Base-by-base conservation (phyloP, 192 early-diverging fungal genomes). In the Tieghemiomyces parasiticus region DNA sequence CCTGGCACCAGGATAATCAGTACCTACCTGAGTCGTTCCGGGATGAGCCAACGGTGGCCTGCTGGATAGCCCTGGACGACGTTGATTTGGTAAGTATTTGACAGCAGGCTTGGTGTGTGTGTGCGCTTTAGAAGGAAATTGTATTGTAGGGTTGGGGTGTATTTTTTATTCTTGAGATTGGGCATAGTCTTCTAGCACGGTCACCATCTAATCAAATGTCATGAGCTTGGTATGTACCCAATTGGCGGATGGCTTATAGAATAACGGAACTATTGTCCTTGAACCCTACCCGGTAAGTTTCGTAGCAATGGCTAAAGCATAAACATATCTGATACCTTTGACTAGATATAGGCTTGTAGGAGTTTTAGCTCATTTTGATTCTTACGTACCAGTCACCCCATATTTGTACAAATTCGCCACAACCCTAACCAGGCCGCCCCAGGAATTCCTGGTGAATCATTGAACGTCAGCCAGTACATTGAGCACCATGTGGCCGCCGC, bases 1-100 rank as follows among this genome's bases (percentile, higher is more conserved):
- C 30, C 13, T 56, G 54, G 54, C 54, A 56, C 33, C 28, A 56
- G 34, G 54, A 56, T 24, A 13, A 9, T 19, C 31, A 56, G 33
- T 56, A 56, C 33, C 29, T 56, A 34, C 54, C 54, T 9, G 1
- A 26, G 54, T 26, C 13, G 1, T 24, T 56, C 9, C 33, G 29
- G 29, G 9, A 16, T 1, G 54, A 56, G 34, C 54, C 54, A 19
- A 34, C 54, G 3, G 31, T 56, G 13, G 10, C 54, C 33, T 56
- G 54, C 31, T 56, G 54, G 54, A 31, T 56, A 2, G 54, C 54
- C 4, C 33, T 56, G 6, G 32, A 56, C 32, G 30, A 31, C 19
- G 54, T 56, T 6, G 8, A 42, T 42, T 10, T 10, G 38, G 38
- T 42, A 42, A 34, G 54, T 14, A 2, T 52, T 52, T 29, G 25